Base-by-base conservation (phyloP, 805 yeast genomes). In the Ogataea dorogensis region DNA sequence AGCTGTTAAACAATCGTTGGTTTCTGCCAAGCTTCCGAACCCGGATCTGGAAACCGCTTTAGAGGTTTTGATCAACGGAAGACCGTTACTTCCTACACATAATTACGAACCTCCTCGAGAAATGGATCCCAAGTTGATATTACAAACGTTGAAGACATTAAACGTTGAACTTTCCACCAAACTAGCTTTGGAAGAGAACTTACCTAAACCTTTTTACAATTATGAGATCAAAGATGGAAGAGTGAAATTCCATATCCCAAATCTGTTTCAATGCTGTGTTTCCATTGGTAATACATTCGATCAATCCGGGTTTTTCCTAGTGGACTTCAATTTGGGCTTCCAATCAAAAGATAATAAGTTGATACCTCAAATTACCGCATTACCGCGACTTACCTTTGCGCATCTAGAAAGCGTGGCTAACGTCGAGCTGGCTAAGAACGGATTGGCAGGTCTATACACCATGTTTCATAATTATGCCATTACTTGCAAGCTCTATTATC, bases 21-120 rank as follows among this genome's bases (percentile, higher is more conserved):
- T 87, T 1, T 85, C 88, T 18, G 98, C 98, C 0, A 89, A 94
- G 53, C 64, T 91, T 35, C 95, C 96, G 5, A 86, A 87, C 58
- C 93, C 96, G 0, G 99, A 93, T 60, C 59, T 93, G 14, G 72
- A 79, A 16, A 89, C 98, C 0, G 86, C 95, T 1, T 64, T 91
- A 47, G 94, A 91, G 54, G 96, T 93, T 0, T 67, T 89, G 36
- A 75, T 79, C 25, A 68, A 75, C 24, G 95, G 95, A 3, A 67
- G 82, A 43, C 96, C 97, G 1, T 78, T 75, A 24, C 67, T 85
- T 24, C 80, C 87, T 2, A 68, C 82, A 0, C 79, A 82, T 54
- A 73, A 72, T 46, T 75, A 77, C 44, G 60, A 81, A 4, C 68
- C 73, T 11, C 60, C 64, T 9, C 58, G 66, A 23, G 67, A 67